Conservation (phyloP, 2,329 filamentous ascomycete species). For the Dactylellina haptotyla region DNA sequence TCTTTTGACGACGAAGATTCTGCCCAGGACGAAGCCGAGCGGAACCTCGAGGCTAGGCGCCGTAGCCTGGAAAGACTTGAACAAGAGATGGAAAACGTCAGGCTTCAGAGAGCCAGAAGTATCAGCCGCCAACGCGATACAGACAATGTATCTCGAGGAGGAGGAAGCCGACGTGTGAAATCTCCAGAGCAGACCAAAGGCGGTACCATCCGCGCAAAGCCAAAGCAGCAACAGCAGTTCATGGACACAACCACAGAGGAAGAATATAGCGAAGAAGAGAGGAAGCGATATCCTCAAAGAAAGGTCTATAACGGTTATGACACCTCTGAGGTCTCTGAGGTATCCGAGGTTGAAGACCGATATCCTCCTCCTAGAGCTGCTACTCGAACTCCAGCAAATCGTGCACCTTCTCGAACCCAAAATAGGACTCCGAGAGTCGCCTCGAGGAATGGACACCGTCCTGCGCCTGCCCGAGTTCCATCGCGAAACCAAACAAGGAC, state of each 20-base stretch:
- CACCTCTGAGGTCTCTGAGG: slow-evolving; percentile 50
- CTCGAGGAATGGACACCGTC: slow-evolving; percentile 43
- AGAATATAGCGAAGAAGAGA: slow-evolving; percentile 44
- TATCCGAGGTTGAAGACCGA: slow-evolving; percentile 42
- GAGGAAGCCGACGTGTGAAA: slow-evolving; percentile 18
- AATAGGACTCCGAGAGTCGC: slow-evolving; percentile 48
- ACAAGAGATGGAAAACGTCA: slow-evolving; percentile 48
- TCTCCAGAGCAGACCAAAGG: slow-evolving; percentile 38
- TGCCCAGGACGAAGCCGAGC: slow-evolving; percentile 48
- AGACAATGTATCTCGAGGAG: slow-evolving; percentile 23
- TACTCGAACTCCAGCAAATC: slow-evolving; percentile 29
- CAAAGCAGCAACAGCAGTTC: slow-evolving; percentile 22
- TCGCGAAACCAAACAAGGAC: slow-evolving; percentile 43
- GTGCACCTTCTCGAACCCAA: slow-evolving; percentile 41
- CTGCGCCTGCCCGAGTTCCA: slow-evolving; percentile 39
- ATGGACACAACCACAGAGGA: slow-evolving; percentile 39
- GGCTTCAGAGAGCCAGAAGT: slow-evolving; percentile 44
- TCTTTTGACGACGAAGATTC: slow-evolving; percentile 45
- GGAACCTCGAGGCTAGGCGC: slow-evolving; percentile 40
- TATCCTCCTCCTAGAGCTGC: slow-evolving; percentile 21
- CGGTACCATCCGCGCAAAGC: slow-evolving; percentile 29
- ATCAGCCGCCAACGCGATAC: slow-evolving; percentile 38
- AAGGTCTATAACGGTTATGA: slow-evolving; percentile 50
- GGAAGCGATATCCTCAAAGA: slow-evolving; percentile 9
- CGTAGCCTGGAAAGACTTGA: slow-evolving; percentile 51